Conservation (phyloP, 257 asterid genomes). For the Ligustrum vulgare region DNA sequence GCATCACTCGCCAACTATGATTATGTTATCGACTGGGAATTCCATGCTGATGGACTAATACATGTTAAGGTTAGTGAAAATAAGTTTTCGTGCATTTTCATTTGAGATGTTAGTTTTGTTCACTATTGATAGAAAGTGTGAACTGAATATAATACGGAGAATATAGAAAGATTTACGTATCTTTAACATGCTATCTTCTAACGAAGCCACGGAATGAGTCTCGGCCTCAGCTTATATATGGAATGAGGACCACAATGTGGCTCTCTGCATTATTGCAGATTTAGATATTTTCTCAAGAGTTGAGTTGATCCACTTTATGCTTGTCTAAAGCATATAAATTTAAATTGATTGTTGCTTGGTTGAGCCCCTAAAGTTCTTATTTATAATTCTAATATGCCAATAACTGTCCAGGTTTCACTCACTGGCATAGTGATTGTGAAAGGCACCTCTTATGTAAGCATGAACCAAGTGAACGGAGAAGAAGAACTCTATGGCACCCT, state of each 20-base stretch:
- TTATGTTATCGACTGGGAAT: slow-evolving; percentile 77
- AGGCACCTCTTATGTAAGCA: slow-evolving; percentile 72
- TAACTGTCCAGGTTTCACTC: slow-evolving; percentile 60
- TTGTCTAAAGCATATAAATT: neutral
- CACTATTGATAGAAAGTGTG: neutral
- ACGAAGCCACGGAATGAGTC: no score
- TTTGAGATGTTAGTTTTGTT: neutral
- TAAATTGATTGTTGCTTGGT: no score
- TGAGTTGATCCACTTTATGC: neutral
- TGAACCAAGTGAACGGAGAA: slow-evolving; percentile 64
- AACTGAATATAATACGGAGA: no score
- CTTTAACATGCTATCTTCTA: neutral
- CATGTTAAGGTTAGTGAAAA: slow-evolving; percentile 50
- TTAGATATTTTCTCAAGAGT: neutral
- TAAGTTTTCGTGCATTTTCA: neutral
- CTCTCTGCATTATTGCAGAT: neutral
- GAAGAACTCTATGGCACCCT: slow-evolving; percentile 76
- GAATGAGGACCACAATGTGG: neutral
- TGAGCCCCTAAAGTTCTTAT: neutral
- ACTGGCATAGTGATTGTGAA: slow-evolving; percentile 91
- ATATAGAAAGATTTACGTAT: no score
- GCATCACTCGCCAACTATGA: slow-evolving; percentile 79
- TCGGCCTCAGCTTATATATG: no score
- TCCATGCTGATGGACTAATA: slow-evolving; percentile 78
- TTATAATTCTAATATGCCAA: neutral